phyloP scores from a whole-genome alignment of 2,329 filamentous ascomycete genomes.

The Blastomyces percursus region DNA sequence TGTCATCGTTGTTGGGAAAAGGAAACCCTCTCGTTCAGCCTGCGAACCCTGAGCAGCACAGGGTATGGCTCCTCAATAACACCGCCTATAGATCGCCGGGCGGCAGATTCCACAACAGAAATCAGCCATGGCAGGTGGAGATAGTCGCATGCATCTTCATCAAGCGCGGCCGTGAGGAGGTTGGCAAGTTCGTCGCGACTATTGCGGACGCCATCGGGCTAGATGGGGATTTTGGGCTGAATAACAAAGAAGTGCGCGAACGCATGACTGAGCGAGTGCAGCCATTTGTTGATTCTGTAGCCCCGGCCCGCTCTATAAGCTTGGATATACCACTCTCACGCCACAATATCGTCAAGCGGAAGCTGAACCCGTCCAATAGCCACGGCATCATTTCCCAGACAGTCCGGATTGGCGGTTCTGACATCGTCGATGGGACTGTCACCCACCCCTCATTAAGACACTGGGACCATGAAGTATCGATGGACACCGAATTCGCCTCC shows the following conservation, averaged over 20 bases:
- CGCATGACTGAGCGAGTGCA: constrained; percentile 47
- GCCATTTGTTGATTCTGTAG: constrained; percentile 67
- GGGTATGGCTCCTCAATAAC: constrained; percentile 84
- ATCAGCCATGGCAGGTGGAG: constrained; percentile 61
- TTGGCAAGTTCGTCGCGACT: constrained; percentile 58
- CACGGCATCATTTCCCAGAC: constrained; percentile 62
- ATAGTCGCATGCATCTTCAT: constrained; percentile 75
- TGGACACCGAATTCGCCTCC: constrained; percentile 63
- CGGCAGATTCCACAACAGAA: constrained; percentile 27
- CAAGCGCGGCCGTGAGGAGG: constrained; percentile 54
- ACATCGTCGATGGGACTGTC: constrained; percentile 39
- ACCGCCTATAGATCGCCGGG: constrained; percentile 55
- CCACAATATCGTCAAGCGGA: constrained; percentile 32
- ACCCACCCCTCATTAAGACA: constrained; percentile 27
- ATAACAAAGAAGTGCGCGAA: constrained; percentile 45
- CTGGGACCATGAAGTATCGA: constrained; percentile 38
- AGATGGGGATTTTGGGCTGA: constrained; percentile 41
- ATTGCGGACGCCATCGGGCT: constrained; percentile 61
- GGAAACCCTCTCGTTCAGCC: constrained; percentile 49
- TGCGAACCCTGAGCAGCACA: constrained; percentile 54
- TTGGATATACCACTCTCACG: constrained; percentile 49
- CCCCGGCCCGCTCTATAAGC: constrained; percentile 58
- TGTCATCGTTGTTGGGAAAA: constrained; percentile 26
- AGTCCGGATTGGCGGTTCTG: constrained; percentile 38
- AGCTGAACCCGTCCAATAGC: constrained; percentile 57